A percentile compares a stretch with the other conserved stretches of the same genome.
These are phyloP conservation scores for Senna tora DNA, from an alignment of 306 rosid genomes.

Conservation along the genomic window DNA sequence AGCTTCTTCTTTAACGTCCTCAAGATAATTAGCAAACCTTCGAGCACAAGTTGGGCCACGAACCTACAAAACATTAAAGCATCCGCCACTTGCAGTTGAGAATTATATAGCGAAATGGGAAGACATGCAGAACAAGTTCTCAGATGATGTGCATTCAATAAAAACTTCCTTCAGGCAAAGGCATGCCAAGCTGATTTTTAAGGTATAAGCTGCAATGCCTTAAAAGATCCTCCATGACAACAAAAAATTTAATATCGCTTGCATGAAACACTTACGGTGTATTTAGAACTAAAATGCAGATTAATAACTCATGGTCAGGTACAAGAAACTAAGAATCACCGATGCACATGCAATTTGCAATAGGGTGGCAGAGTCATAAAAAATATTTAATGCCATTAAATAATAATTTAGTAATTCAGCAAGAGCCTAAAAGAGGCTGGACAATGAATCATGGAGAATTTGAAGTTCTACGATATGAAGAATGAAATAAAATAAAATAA, in stretches of 20 bases:
- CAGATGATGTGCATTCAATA: conserved; percentile 17
- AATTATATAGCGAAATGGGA: conserved; percentile 3
- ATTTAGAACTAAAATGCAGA: conserved; percentile 29
- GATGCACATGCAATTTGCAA: conserved; percentile 9
- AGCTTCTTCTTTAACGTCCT: conserved; percentile 66
- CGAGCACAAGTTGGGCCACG: conserved; percentile 94
- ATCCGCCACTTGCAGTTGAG: conserved; percentile 12
- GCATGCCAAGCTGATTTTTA: background rate
- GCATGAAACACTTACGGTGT: background rate
- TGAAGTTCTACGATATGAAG: background rate
- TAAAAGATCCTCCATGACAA: background rate
- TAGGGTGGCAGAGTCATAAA: background rate
- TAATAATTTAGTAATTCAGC: background rate
- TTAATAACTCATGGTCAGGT: background rate
- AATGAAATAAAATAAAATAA: background rate
- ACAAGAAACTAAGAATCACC: background rate
- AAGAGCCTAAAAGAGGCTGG: background rate
- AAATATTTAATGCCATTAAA: background rate
- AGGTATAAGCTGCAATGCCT: background rate
- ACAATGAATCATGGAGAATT: conserved; percentile 6
- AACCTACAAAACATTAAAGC: conserved; percentile 58
- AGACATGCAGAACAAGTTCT: background rate
- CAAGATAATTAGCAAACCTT: conserved; percentile 66
- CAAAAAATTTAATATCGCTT: background rate
- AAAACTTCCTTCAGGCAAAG: conserved; percentile 27